Evolutionary conservation across 139 green algal genomes (phyloP).

Genomic region (Choricystis sp.): DNA sequence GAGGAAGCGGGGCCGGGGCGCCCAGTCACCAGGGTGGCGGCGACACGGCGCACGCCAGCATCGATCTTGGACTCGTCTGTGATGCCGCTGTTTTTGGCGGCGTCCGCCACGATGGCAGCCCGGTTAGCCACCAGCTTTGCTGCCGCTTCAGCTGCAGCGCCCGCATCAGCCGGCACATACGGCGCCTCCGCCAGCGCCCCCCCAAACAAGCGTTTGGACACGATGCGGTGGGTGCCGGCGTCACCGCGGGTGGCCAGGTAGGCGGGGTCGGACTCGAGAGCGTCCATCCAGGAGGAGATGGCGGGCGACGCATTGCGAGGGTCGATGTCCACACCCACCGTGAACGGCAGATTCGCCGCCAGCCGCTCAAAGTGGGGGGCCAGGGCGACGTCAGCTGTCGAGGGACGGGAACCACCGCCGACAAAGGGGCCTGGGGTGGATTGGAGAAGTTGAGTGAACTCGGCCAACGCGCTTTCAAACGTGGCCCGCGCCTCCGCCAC

Average conservation of each 20-base stretch:
- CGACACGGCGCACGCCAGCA: not conserved
- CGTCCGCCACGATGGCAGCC: not conserved
- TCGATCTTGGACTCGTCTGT: not conserved
- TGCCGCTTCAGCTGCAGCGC: not conserved
- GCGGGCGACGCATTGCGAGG: no score
- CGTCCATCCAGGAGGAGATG: not conserved
- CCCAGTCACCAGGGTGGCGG: not conserved
- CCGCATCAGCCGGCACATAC: not conserved
- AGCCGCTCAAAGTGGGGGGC: not conserved
- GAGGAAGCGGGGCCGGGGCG: no score
- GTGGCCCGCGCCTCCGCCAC: not conserved
- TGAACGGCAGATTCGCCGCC: not conserved
- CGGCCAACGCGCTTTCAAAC: not conserved
- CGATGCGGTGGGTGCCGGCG: not conserved
- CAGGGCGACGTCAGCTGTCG: not conserved
- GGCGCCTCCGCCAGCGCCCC: not conserved
- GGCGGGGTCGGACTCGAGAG: not conserved
- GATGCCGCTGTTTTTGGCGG: not conserved
- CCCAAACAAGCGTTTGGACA: not conserved
- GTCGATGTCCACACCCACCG: not conserved
- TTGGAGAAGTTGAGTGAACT: not conserved
- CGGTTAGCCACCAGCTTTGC: not conserved
- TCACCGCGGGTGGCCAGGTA: not conserved
- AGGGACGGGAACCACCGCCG: not conserved
- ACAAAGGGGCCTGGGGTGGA: not conserved